Evolutionary conservation across 495 filamentous ascomycete species (phyloP).

Genomic region (Viridothelium virens): DNA sequence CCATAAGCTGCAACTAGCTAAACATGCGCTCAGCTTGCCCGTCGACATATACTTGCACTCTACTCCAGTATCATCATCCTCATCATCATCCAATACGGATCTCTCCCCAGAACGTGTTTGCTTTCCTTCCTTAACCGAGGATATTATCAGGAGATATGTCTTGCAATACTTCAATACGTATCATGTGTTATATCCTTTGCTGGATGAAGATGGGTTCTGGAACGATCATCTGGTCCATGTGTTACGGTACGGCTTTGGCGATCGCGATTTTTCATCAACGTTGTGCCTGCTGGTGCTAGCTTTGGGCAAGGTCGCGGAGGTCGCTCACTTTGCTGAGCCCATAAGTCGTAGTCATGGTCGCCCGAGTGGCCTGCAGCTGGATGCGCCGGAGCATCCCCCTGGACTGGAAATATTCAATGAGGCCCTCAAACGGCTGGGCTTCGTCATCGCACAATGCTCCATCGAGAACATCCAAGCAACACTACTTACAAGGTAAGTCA

Average conservation of each 20-base stretch:
- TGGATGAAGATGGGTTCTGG: constrained; percentile 47
- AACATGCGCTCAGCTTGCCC: constrained; percentile 33
- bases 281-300: constrained; percentile 51
- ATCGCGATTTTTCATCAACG: constrained; percentile 42
- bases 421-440: constrained; percentile 51
- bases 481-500: constrained; percentile 31
- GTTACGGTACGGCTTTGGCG: constrained; percentile 42
- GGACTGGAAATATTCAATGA: constrained; percentile 53
- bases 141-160: constrained; percentile 44
- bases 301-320: constrained; percentile 48
- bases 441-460: constrained; percentile 46
- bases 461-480: constrained; percentile 52
- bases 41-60: constrained; percentile 21
- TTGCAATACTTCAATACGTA: constrained; percentile 50
- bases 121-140: constrained; percentile 38
- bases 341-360: constrained; percentile 39
- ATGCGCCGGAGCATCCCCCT: constrained; percentile 42
- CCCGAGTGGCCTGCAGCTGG: constrained; percentile 48
- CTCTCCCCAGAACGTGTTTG: constrained; percentile 21
- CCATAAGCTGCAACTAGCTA: constrained; percentile 34
- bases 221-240: constrained; percentile 41
- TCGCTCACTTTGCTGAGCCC: constrained; percentile 40
- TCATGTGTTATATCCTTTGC: constrained; percentile 49
- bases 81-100: not conserved
- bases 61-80: constrained; percentile 5